Evolutionary conservation across 202 grass and related monocot species (phyloP).

Genomic region (Elaeis oleifera): DNA sequence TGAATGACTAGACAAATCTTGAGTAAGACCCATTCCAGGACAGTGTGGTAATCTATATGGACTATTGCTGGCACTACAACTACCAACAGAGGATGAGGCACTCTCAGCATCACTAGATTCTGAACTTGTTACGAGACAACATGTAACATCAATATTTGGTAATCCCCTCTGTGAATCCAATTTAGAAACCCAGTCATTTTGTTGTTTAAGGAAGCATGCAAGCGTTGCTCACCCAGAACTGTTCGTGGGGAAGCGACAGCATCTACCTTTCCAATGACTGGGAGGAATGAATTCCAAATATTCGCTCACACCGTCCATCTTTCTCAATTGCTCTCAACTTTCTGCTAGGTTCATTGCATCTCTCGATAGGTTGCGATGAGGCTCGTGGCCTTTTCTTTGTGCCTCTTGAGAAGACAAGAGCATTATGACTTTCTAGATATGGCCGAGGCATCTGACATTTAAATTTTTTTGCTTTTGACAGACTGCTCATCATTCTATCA

Average conservation of each 20-base stretch:
- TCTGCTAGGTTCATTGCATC: slow-evolving; percentile 32
- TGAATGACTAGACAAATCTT: slow-evolving; percentile 41
- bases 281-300: slow-evolving; percentile 22
- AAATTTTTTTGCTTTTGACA: slow-evolving; percentile 29
- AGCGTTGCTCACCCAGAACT: slow-evolving; percentile 50
- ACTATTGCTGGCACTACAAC: slow-evolving; percentile 51
- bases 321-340: slow-evolving; percentile 30
- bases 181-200: slow-evolving; percentile 30
- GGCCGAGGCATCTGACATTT: slow-evolving; percentile 11
- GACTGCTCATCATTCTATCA: slow-evolving; percentile 23
- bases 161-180: slow-evolving; percentile 19
- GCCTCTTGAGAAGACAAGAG: slow-evolving; percentile 29
- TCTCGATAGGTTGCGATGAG: slow-evolving; percentile 19
- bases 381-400: slow-evolving; percentile 45
- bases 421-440: slow-evolving; percentile 19
- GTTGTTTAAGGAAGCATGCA: slow-evolving; percentile 26
- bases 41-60: slow-evolving; percentile 10
- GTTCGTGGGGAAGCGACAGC: slow-evolving; percentile 58
- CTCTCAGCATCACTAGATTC: slow-evolving; percentile 49
- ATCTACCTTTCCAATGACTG: slow-evolving; percentile 53
- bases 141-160: slow-evolving; percentile 19
- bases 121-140: slow-evolving; percentile 18
- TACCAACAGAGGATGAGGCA: slow-evolving; percentile 72
- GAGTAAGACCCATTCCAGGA: slow-evolving; percentile 17
- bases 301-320: slow-evolving; percentile 26